These are phyloP conservation scores for Pythium brassicae DNA, from an alignment of 352 stramenopile species.

Conservation along the genomic window DNA sequence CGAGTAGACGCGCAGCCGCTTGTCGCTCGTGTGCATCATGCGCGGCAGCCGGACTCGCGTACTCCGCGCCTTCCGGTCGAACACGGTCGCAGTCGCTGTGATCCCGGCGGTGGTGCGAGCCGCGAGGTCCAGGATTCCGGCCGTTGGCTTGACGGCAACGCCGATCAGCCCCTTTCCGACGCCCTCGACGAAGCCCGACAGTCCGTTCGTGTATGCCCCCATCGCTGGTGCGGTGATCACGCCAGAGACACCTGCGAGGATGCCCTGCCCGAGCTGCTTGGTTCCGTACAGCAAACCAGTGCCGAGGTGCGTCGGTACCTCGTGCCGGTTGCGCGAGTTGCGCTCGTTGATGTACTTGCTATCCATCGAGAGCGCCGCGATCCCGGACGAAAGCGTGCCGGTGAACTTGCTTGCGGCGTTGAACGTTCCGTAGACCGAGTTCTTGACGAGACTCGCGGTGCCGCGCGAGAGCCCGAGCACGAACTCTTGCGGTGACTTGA, in stretches of 20 bases:
- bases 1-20: conserved; percentile 75
- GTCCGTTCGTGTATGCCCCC: conserved; percentile 86
- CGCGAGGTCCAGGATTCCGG: conserved; percentile 79
- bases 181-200: conserved; percentile 87
- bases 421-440: conserved; percentile 90
- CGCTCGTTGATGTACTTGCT: conserved; percentile 83
- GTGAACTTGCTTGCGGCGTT: conserved; percentile 93
- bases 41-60: conserved; percentile 66
- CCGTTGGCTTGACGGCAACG: conserved; percentile 86
- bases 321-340: conserved; percentile 67
- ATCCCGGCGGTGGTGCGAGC: conserved; percentile 76
- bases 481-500: conserved; percentile 86
- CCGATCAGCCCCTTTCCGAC: conserved; percentile 85
- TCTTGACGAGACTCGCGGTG: conserved; percentile 86
- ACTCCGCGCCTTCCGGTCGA: conserved; percentile 73
- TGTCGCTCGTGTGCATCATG: conserved; percentile 73
- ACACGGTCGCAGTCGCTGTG: conserved; percentile 76
- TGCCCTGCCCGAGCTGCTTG: conserved; percentile 89
- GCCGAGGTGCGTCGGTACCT: conserved; percentile 83
- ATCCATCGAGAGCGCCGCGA: conserved; percentile 89
- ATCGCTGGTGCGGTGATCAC: conserved; percentile 89
- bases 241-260: conserved; percentile 87
- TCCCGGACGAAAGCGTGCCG: conserved; percentile 86
- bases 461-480: conserved; percentile 84
- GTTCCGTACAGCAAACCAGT: conserved; percentile 83